These are phyloP conservation scores for Pythium rhizo-oryzae DNA, from an alignment of 352 stramenopile species.

Conservation along the genomic window DNA sequence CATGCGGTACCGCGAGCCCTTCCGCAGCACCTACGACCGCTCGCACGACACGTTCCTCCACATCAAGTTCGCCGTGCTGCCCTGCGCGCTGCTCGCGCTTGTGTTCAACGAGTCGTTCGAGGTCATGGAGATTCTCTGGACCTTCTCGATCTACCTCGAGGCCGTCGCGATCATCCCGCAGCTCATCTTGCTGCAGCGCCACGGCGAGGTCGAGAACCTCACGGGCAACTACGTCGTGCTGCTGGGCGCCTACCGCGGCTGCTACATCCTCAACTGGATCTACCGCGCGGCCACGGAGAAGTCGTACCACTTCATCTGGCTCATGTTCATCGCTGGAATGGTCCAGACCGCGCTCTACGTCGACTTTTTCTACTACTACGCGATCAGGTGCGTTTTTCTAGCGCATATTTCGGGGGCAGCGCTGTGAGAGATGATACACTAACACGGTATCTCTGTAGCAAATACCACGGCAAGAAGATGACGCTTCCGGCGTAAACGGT, in stretches of 20 bases:
- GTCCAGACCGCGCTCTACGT: constrained; percentile 99
- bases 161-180: constrained; percentile 98
- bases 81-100: constrained; percentile 95
- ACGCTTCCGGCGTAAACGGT: constrained; percentile 75
- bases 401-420: no score
- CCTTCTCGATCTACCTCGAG: constrained; percentile 99
- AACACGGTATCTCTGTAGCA: constrained; percentile 39
- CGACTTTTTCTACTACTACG: constrained; percentile 99
- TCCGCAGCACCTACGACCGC: constrained; percentile 98
- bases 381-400: constrained; percentile 69
- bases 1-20: constrained; percentile 96
- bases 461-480: constrained; percentile 93
- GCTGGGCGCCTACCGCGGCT: constrained; percentile 96
- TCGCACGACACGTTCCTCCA: constrained; percentile 99
- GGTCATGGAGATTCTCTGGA: constrained; percentile 96
- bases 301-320: constrained; percentile 98
- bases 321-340: constrained; percentile 98
- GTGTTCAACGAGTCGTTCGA: constrained; percentile 95
- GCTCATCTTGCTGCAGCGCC: constrained; percentile 98
- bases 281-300: constrained; percentile 96
- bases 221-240: constrained; percentile 99
- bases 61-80: constrained; percentile 96
- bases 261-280: constrained; percentile 99
- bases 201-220: constrained; percentile 98
- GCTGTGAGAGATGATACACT: no score